Evolutionary conservation across 768 basidiomycete species (phyloP), one percentile per base, ranked within the genome.

Genomic region (Thelephora ganbajun): DNA sequence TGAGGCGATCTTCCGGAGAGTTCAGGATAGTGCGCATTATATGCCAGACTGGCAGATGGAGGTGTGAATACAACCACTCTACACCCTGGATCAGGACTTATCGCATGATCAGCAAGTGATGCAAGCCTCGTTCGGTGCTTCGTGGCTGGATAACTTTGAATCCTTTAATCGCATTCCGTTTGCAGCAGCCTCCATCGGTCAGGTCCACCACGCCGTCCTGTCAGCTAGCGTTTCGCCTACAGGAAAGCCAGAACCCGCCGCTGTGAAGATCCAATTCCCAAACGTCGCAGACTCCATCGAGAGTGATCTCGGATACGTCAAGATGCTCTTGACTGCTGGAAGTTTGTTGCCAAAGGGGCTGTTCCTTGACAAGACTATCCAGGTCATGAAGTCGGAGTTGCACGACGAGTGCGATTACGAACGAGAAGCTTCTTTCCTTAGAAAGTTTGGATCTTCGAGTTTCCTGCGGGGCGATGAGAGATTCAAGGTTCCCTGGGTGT

Each of bases 21-120:
- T 99, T 0, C 94, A 98, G 59, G 88, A 94, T 54, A 80, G 83
- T 54, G 94, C 94, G 1, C 90, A 99, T 62, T 97, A 97, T 61
- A 99, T 99, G 94, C 94, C 94, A 0, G 84, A 94, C 54, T 93
- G 86, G 85, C 94, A 99, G 60, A 85, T 97, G 80, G 86, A 93
- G 76, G 93, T 89, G 13, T 16, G 64, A 59, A 3, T 5, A 5
- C 22, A 9, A 30, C 14, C 18, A 36, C 35, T 13, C 19, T 47
- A 30, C 50, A 30, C 9, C 26, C 26, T 9, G 9, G 26, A 4
- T 30, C 9, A 9, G 4, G 18, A 48, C 7, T 50, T 1, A 35
- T 35, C 22, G 5, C 12, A n/a, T 34, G 2, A 20, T 41, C 53
- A 78, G 74, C 57, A 77, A 84, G 91, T 91, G 26, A 72, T 99